These are phyloP conservation scores for Endocalyx cinctus DNA, from an alignment of 2,329 filamentous ascomycete species.

Conservation along the genomic window DNA sequence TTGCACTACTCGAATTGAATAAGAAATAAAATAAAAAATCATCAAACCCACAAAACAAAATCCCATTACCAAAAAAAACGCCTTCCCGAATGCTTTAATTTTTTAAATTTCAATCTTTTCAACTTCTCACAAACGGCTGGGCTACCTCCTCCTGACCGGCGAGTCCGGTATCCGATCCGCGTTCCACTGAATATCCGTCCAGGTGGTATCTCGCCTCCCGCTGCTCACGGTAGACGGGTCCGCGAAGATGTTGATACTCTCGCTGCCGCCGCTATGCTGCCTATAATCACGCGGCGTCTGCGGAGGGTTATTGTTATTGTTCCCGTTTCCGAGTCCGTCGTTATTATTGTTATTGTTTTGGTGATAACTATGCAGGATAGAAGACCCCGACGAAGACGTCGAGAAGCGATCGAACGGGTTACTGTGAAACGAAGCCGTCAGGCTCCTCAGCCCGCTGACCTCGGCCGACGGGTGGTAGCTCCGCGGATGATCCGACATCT, in stretches of 20 bases:
- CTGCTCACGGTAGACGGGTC: slow-evolving; percentile 18
- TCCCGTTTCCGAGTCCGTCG: too few species aligned
- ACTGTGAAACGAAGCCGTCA: slow-evolving; percentile 13
- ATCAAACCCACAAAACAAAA: too few species aligned
- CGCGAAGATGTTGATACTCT: slow-evolving; percentile 25
- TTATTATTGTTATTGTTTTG: too few species aligned
- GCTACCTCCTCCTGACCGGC: slow-evolving; percentile 9
- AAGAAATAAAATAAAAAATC: too few species aligned
- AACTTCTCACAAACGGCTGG: too few species aligned
- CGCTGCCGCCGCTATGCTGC: slow-evolving; percentile 15
- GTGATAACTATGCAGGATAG: too few species aligned
- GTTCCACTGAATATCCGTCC: slow-evolving; percentile 21
- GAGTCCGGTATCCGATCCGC: slow-evolving; percentile 10
- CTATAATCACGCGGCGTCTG: slow-evolving; percentile 5
- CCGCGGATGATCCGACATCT: slow-evolving; percentile 17
- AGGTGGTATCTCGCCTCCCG: slow-evolving; percentile 17
- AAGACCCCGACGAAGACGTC: slow-evolving; percentile 2
- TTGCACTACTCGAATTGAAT: too few species aligned
- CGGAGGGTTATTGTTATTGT: too few species aligned
- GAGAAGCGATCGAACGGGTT: slow-evolving; percentile 9
- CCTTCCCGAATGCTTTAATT: too few species aligned
- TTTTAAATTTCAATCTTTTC: too few species aligned
- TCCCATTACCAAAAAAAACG: too few species aligned
- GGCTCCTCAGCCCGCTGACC: slow-evolving; percentile 19
- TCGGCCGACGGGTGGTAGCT: slow-evolving; percentile 25